These are phyloP conservation scores for Gossypium anomalum DNA, from an alignment of 345 rosid genomes.

Conservation along the genomic window DNA sequence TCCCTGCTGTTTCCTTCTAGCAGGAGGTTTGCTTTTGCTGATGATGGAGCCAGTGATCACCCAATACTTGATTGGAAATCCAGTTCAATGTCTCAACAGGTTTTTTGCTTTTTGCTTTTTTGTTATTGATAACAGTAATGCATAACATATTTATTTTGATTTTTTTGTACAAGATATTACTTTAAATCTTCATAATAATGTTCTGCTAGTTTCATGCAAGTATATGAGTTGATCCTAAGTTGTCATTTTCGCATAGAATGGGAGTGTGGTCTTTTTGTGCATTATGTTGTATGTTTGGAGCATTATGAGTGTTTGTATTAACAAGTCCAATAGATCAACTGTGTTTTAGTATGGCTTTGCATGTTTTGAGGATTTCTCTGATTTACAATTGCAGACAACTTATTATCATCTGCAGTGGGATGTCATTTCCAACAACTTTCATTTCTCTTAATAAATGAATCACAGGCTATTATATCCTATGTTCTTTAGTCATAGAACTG, in stretches of 20 bases:
- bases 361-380: not conserved
- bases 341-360: not conserved
- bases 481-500: not conserved
- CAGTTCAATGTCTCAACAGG: conserved; percentile 70
- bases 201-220: not conserved
- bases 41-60: conserved; percentile 59
- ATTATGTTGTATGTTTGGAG: not conserved
- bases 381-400: not conserved
- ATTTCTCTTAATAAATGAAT: not conserved
- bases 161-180: not conserved
- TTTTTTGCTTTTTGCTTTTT: conserved; percentile 19
- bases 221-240: not conserved
- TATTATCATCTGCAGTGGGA: not conserved
- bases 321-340: not conserved
- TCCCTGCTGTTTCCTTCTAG: conserved; percentile 61
- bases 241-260: not conserved
- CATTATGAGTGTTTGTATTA: not conserved
- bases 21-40: conserved; percentile 62
- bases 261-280: not conserved
- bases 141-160: not conserved
- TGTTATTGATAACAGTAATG: not conserved
- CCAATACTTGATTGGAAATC: conserved; percentile 80
- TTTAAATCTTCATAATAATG: not conserved
- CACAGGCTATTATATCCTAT: not conserved
- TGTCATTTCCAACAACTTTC: not conserved